Conservation (phyloP, 371 early-diverging fungal species). For the Nematocida homosporus region DNA sequence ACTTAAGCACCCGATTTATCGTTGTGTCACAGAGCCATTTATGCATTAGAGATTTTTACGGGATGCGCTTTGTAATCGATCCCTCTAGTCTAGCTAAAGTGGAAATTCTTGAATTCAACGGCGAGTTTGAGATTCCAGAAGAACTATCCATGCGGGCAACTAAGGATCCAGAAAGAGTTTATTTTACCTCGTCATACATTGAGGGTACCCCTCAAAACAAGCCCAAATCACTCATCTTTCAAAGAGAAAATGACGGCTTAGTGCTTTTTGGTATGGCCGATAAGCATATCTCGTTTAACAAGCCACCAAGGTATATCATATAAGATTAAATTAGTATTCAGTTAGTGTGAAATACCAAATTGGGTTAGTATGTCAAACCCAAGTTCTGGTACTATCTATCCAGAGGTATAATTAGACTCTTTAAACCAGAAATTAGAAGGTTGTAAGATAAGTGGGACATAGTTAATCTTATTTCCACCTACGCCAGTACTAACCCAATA, state of each 20-base stretch:
- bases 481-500: too few relatives aligned
- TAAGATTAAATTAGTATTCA: background rate
- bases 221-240: background rate
- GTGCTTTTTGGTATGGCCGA: background rate
- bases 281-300: background rate
- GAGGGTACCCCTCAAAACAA: background rate
- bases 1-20: conserved; percentile 12
- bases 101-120: conserved; percentile 30
- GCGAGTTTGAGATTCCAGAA: conserved; percentile 28
- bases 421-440: too few relatives aligned
- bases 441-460: too few relatives aligned
- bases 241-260: background rate
- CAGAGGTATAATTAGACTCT: too few relatives aligned
- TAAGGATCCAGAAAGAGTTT: background rate
- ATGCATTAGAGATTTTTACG: background rate
- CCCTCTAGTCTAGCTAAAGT: background rate
- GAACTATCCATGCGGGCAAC: conserved; percentile 17
- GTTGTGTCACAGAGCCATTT: conserved; percentile 30
- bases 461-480: too few relatives aligned
- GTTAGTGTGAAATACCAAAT: background rate
- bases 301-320: conserved; percentile 5
- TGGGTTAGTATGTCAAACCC: too few relatives aligned
- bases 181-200: conserved; percentile 10
- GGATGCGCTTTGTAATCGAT: conserved; percentile 14
- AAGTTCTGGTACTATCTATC: too few relatives aligned